Evolutionary conservation across 129 eudicot species (phyloP), one percentile per base, ranked within the genome.

Genomic region (Smallanthus sonchifolius): DNA sequence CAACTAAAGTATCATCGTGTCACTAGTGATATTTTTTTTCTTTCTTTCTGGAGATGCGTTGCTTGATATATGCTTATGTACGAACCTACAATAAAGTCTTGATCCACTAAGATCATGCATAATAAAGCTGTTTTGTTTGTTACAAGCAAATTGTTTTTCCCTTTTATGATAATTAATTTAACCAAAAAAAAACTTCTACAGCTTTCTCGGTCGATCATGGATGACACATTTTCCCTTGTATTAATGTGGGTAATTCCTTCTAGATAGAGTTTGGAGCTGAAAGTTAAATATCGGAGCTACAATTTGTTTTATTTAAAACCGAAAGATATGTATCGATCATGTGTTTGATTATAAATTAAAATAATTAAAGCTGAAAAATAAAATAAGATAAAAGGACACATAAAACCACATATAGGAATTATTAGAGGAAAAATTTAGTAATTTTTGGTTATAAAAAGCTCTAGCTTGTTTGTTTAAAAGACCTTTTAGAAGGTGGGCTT

Each of bases 21-120:
- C n/a, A n/a, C n/a, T n/a, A n/a, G n/a, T n/a, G n/a, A n/a, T n/a
- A n/a, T n/a, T n/a, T n/a, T n/a, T n/a, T n/a, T n/a, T n/a, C n/a
- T n/a, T n/a, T n/a, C n/a, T n/a, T 35, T 63, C 44, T 24, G 30
- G 30, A 24, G 30, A 24, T 1, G 0, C 30, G 30, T 24, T 24
- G 30, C 30, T 24, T 42, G 34, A 57, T 35, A 61, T 34, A 28
- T 76, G 74, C 68, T 76, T 76, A 55, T 49, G 74, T 76, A 76
- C 80, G 54, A 64, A 65, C 65, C 66, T 76, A 40, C 60, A 42
- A 52, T 76, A 76, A 76, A 76, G 80, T 67, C 68, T 67, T 56
- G 56, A 66, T 77, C 75, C 81, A 77, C 81, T 77, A 77, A 42
- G 75, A 77, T 77, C 69, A 68, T 56, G 69, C 62, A 68, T 77